Percentiles rank a stretch among this genome's conserved stretches.
phyloP scores from a whole-genome alignment of 1,284 basidiomycete species.

The Agaricales sp. region DNA sequence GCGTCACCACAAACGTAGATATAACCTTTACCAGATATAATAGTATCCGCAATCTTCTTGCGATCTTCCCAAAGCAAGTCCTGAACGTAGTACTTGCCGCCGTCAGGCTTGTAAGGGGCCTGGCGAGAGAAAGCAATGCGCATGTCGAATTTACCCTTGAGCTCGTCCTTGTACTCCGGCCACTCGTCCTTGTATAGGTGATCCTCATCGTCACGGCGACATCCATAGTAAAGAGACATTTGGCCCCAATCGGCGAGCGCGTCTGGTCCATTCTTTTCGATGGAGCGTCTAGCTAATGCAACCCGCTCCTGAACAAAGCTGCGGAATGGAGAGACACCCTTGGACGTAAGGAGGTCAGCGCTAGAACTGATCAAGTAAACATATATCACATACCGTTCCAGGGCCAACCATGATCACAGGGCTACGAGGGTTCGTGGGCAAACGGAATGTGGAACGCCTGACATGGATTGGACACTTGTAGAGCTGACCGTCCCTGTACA shows the following conservation, averaged over 20 bases:
- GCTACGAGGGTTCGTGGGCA: conserved; percentile 96
- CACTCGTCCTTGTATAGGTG: conserved; percentile 95
- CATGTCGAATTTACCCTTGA: conserved; percentile 87
- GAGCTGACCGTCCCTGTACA: conserved; percentile 60
- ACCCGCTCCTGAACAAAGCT: conserved; percentile 98
- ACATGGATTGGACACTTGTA: conserved; percentile 93
- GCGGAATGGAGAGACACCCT: conserved; percentile 98
- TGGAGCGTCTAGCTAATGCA: conserved; percentile 85
- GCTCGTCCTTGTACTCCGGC: conserved; percentile 78
- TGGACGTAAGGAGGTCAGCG: too few species aligned
- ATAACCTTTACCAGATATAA: conserved; percentile 90
- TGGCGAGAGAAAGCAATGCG: conserved; percentile 87
- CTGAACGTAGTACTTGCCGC: conserved; percentile 96
- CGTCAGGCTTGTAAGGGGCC: conserved; percentile 76
- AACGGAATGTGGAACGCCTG: conserved; percentile 89
- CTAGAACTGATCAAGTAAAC: conserved; percentile 7
- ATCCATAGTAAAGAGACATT: conserved; percentile 94
- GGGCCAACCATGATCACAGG: conserved; percentile 99
- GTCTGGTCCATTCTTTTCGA: conserved; percentile 88
- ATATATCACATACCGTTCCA: conserved; percentile 67
- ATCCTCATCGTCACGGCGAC: conserved; percentile 80
- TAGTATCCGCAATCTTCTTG: conserved; percentile 76
- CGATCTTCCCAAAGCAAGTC: conserved; percentile 86
- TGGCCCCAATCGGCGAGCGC: conserved; percentile 92
- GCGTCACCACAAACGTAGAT: conserved; percentile 96